phyloP scores from a whole-genome alignment of 179 eudicot genomes.

The Monotropa hypopitys region DNA sequence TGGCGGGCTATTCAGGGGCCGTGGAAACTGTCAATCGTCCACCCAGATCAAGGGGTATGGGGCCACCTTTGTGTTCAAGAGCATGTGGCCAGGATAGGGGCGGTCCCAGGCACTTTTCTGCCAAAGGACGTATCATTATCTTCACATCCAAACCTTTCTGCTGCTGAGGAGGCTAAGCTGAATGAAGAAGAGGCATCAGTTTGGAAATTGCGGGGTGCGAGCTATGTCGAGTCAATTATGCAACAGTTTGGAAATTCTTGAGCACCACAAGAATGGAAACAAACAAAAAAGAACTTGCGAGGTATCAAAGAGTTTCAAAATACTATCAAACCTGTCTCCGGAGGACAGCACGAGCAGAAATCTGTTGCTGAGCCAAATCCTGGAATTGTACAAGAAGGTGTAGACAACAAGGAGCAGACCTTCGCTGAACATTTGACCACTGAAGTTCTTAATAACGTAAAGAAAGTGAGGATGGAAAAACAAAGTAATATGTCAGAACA shows the following conservation, averaged over 20 bases:
- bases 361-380: constrained; percentile 9
- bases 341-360: constrained; percentile 2
- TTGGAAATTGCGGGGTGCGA: too few species aligned
- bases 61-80: constrained; percentile 12
- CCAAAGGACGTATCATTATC: constrained; percentile 11
- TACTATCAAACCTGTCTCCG: constrained; percentile 7
- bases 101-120: constrained; percentile 1
- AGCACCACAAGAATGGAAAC: constrained; percentile 39
- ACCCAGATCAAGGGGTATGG: constrained; percentile 7
- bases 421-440: constrained; percentile 5
- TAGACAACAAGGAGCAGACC: constrained; percentile 10
- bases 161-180: background rate
- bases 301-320: constrained; percentile 7
- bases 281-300: constrained; percentile 33
- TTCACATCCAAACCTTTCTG: constrained; percentile 5
- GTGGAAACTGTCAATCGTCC: constrained; percentile 14
- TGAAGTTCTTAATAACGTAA: constrained; percentile 7
- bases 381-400: constrained; percentile 6
- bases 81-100: constrained; percentile 18
- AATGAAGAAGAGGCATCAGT: constrained; percentile 1
- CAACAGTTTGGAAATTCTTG: constrained; percentile 32
- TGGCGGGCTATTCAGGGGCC: constrained; percentile 12
- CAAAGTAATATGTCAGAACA: constrained; percentile 6
- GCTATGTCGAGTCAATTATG: constrained; percentile 36
- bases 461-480: constrained; percentile 6